Conservation (phyloP, 1,139 yeast genomes). For the Geotrichum aggregatum region DNA sequence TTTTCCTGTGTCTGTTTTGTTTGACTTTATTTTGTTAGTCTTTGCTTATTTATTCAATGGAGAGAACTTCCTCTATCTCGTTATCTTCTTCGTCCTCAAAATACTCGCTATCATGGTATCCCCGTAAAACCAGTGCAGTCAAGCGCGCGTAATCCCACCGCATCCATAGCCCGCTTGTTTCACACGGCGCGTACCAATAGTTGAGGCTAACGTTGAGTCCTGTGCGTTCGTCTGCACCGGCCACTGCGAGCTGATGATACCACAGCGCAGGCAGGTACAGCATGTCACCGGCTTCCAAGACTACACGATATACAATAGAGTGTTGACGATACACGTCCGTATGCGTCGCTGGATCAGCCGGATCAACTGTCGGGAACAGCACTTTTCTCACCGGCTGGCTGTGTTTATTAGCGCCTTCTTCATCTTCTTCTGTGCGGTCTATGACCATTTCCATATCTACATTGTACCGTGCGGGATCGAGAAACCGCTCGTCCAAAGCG, state of each 20-base stretch:
- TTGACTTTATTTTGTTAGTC: background rate
- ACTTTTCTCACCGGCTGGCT: conserved; percentile 9
- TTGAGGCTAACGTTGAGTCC: conserved; percentile 38
- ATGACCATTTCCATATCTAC: conserved; percentile 6
- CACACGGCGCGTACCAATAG: conserved; percentile 40
- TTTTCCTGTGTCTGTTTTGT: background rate
- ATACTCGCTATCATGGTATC: conserved; percentile 31
- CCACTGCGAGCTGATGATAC: conserved; percentile 41
- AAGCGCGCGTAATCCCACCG: conserved; percentile 36
- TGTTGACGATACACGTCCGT: conserved; percentile 25
- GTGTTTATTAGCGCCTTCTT: no score
- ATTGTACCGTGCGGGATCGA: conserved; percentile 13
- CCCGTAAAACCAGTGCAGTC: conserved; percentile 29
- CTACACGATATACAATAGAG: conserved; percentile 33
- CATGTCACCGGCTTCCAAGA: conserved; percentile 39
- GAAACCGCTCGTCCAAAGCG: conserved; percentile 31
- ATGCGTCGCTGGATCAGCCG: conserved; percentile 26
- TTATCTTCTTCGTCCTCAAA: conserved; percentile 23
- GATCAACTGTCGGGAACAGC: conserved; percentile 39
- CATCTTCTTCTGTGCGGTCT: no score
- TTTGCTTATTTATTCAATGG: background rate
- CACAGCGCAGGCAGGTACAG: conserved; percentile 42
- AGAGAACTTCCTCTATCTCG: background rate
- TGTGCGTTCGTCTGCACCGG: conserved; percentile 16
- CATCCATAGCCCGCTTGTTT: conserved; percentile 32